A percentile compares a stretch with the other conserved stretches of the same genome.
These are phyloP conservation scores for Volvox africanus DNA, from an alignment of 139 green algal species.

Conservation along the genomic window DNA sequence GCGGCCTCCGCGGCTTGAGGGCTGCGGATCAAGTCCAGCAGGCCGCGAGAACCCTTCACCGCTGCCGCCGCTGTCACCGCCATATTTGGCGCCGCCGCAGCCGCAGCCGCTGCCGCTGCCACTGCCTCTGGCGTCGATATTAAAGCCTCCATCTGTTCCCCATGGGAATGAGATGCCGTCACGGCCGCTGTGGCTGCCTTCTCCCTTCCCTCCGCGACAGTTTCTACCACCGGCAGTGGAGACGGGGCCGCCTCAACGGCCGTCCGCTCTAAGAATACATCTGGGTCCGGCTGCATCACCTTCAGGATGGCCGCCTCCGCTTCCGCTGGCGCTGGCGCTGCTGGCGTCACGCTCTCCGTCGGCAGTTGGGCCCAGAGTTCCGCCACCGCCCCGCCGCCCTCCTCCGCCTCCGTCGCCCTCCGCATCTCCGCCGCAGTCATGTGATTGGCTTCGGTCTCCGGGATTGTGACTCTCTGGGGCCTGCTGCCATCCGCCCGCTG, in stretches of 20 bases:
- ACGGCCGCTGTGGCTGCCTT: not conserved
- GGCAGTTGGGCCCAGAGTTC: not conserved
- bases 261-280: too few relatives aligned
- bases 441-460: not conserved
- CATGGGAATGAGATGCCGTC: not conserved
- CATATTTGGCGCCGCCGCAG: not conserved
- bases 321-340: not conserved
- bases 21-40: slow-evolving; percentile 36
- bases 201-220: not conserved
- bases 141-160: not conserved
- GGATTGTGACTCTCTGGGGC: not conserved
- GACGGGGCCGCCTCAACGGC: not conserved
- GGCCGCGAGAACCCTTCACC: not conserved
- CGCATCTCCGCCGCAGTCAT: not conserved
- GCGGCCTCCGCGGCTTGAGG: not conserved
- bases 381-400: not conserved
- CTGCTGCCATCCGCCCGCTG: not conserved
- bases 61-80: not conserved
- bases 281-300: not conserved
- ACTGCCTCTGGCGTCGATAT: not conserved
- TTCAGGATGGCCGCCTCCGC: not conserved
- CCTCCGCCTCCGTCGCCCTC: slow-evolving; percentile 1
- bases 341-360: not conserved
- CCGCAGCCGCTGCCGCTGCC: too few relatives aligned
- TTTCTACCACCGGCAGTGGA: not conserved